Evolutionary conservation across 2,329 filamentous ascomycete species (phyloP), one percentile per base, ranked within the genome.

Genomic region (Colletotrichum cereale): DNA sequence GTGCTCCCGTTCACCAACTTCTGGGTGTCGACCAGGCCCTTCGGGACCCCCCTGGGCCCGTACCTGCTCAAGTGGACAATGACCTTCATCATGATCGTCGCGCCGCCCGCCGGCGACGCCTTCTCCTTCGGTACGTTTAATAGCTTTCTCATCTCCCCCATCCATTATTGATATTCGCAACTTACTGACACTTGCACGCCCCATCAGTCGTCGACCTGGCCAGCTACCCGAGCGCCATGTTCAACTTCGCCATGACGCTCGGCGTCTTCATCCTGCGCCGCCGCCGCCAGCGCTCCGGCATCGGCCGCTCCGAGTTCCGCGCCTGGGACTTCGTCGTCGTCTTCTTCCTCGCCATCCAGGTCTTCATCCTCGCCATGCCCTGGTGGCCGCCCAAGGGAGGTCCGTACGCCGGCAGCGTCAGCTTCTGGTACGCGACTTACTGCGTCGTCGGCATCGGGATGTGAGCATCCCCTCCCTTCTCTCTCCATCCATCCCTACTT

Each of bases 361-460:
- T 90, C 0, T 93, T 89, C 70, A 81, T 93, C 55, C 80, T 94
- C 2, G 84, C 90, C 21, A 92, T 92, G 85, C 91, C 92, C 0
- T 94, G 91, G 92, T 91, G 90, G 74, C 92, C 91, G 2, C 92
- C 92, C 0, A 82, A 84, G 0, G 86, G 83, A 0, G 91, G 91
- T 0, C 82, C 82, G 0, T 86, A 87, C 42, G 88, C 86, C 0
- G 91, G 91, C 0, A 88, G 91, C 67, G 91, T 93, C 1, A 91
- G 87, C 64, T 94, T 94, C 79, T 94, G 89, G 88, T 94, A 93
- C 74, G 91, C 86, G 1, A 93, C 91, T 0, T 93, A 93, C 75
- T 86, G 87, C 26, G 87, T 90, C 0, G 86, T 89, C 0, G 91
- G 91, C 0, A 86, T 93, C 68, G 90, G 79, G 29, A 86, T 92